These are phyloP conservation scores for Porodaedalea pini DNA, from an alignment of 1,284 basidiomycete genomes.

Conservation along the genomic window DNA sequence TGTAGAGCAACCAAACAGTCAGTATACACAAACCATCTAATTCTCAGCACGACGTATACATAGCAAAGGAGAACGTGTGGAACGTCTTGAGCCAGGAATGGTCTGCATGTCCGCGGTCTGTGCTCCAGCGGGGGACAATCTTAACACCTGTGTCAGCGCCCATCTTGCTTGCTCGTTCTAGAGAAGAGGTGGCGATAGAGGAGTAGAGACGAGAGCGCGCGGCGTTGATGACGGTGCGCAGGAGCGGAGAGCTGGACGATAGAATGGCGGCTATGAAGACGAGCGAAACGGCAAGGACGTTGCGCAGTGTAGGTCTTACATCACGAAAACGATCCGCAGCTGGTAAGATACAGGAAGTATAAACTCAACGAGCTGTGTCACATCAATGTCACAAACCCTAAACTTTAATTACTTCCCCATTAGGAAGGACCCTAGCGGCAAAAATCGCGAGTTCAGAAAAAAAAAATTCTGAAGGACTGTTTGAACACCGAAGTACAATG, in stretches of 20 bases:
- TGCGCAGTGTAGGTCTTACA: too few species aligned
- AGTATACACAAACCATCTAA: conserved; percentile 3
- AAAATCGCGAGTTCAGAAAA: too few species aligned
- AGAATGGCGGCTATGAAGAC: neutral
- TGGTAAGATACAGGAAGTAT: too few species aligned
- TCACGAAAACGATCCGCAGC: too few species aligned
- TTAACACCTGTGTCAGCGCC: conserved; percentile 30
- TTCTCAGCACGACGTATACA: conserved; percentile 33
- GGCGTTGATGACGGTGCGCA: conserved; percentile 11
- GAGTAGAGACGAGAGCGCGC: neutral
- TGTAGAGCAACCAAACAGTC: conserved; percentile 25
- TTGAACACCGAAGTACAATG: too few species aligned
- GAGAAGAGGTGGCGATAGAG: neutral
- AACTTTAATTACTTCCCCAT: too few species aligned
- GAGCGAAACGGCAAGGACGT: neutral
- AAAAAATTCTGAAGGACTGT: too few species aligned
- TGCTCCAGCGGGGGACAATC: conserved; percentile 54
- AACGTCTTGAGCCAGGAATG: conserved; percentile 92
- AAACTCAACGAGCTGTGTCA: too few species aligned
- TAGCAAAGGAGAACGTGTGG: conserved; percentile 83
- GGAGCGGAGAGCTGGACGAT: neutral
- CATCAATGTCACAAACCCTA: too few species aligned
- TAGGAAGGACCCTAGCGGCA: too few species aligned
- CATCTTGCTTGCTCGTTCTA: neutral
- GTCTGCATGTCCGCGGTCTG: conserved; percentile 75